Base-by-base conservation (phyloP, 345 rosid species). In the Atalantia buxifolia region DNA sequence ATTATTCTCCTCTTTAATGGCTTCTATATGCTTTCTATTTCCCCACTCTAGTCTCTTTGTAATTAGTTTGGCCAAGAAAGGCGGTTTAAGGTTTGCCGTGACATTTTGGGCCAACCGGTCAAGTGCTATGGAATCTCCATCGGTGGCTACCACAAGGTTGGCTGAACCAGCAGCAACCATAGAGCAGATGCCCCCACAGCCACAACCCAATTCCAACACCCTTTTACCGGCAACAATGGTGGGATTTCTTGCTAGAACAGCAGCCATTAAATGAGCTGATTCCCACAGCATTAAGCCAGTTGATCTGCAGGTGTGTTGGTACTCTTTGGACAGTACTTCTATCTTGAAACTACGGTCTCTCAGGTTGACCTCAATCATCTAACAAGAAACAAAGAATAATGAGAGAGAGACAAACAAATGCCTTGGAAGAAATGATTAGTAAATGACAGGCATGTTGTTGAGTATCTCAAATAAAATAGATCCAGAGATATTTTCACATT, bases 201-300 rank as follows among this genome's bases (percentile, higher is more conserved):
- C 97, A 59, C 93, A 90, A 6, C 98, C 98, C 78, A 93, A 76
- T 83, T 95, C 99, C 69, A 92, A 81, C 57, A 95, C 91, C 72
- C 85, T 81, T 83, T 88, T 92, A 28, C 92, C 91, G 3, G 88
- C 83, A 28, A 95, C 93, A 59, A 95, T 92, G 77, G 74, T 78
- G 33, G 90, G 96, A 83, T 92, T 95, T 85, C 86, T 84, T 31
- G 87, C 96, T 14, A 95, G 89, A 80, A 95, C 81, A 69, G 85
- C 86, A 79, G 96, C 90, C 96, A 92, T 91, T 81, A 92, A 78
- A 70, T 83, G 86, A 86, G 98, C 98, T 38, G 98, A 94, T 85
- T 94, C 98, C 98, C 98, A 94, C 8, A 95, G 88, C 96, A 95
- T 95, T 82, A 95, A 76, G 65, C 99, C 99, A 14, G 97, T 95